Evolutionary conservation across 495 filamentous ascomycete species (phyloP).

Genomic region (Aspergillus diversus): DNA sequence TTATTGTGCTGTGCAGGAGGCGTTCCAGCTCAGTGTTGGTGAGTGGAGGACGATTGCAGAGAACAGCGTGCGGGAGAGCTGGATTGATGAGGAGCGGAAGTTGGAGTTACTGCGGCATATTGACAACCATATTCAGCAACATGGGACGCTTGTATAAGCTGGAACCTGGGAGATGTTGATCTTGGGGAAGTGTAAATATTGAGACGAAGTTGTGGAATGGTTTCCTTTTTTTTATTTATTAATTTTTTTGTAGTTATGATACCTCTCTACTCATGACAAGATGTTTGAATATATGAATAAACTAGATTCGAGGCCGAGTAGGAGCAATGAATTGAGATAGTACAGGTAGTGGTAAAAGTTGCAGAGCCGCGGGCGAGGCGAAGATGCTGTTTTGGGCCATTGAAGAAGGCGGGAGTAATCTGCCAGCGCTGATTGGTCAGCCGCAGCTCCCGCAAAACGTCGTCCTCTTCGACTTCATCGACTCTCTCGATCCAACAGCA

Average conservation of each 20-base stretch:
- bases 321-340: neutral
- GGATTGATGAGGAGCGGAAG: conserved; percentile 51
- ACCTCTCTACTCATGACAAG: neutral
- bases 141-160: conserved; percentile 20
- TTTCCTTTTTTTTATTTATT: neutral
- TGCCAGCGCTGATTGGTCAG: conserved; percentile 43
- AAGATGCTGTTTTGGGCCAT: neutral
- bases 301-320: neutral
- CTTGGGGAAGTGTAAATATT: neutral
- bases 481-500: conserved; percentile 12
- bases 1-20: conserved; percentile 76
- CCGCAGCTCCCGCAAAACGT: conserved; percentile 41
- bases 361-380: no score
- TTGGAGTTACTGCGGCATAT: conserved; percentile 39
- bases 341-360: no score
- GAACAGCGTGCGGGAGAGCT: conserved; percentile 66
- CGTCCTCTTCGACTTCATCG: conserved; percentile 40
- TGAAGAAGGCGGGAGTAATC: conserved; percentile 44
- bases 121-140: conserved; percentile 41
- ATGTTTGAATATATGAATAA: neutral
- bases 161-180: neutral
- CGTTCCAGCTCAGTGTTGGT: conserved; percentile 58
- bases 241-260: neutral
- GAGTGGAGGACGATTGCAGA: conserved; percentile 70
- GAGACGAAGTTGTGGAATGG: neutral